Evolutionary conservation across 495 filamentous ascomycete species (phyloP).

Genomic region (Podospora comata): DNA sequence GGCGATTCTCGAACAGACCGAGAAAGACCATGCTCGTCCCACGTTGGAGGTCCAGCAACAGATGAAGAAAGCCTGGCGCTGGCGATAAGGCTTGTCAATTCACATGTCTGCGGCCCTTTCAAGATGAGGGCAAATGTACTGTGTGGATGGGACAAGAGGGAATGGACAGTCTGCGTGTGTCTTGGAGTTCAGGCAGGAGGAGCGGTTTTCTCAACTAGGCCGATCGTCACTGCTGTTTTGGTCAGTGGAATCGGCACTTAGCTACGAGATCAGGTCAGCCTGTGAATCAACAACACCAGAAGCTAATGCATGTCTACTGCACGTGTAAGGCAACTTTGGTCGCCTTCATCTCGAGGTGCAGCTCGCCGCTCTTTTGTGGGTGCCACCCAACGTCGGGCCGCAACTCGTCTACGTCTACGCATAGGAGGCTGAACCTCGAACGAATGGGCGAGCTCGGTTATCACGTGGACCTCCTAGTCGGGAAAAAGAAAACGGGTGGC

Average conservation of each 20-base stretch:
- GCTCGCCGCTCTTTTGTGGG: neutral
- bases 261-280: neutral
- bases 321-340: neutral
- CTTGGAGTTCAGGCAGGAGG: neutral
- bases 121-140: neutral
- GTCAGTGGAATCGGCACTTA: neutral
- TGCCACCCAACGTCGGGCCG: slow-evolving; percentile 6
- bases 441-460: neutral
- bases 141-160: neutral
- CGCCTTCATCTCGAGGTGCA: slow-evolving; percentile 3
- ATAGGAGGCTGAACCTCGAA: neutral
- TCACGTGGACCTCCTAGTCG: neutral
- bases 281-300: neutral
- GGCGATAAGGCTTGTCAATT: neutral
- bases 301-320: neutral
- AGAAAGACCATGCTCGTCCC: slow-evolving; percentile 18
- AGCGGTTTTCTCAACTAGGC: neutral
- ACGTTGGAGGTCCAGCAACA: slow-evolving; percentile 9
- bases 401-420: neutral
- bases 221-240: neutral
- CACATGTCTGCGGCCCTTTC: neutral
- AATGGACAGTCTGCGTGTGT: neutral
- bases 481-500: neutral
- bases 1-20: slow-evolving; percentile 12
- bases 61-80: slow-evolving; percentile 1